Base-by-base conservation (phyloP, 106 monocot species). In the Apostasia ramifera region DNA sequence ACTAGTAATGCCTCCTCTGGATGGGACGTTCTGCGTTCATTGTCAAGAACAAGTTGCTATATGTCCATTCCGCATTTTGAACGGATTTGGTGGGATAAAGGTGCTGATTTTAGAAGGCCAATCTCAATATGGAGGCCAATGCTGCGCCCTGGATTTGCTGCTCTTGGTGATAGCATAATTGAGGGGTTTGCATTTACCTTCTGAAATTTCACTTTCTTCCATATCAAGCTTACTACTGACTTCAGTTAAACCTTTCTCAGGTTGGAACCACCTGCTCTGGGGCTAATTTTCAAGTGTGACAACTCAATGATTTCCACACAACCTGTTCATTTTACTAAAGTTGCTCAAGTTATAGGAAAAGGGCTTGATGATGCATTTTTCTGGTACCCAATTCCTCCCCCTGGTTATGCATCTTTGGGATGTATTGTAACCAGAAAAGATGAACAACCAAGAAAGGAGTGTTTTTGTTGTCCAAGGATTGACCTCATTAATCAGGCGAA, bases 31-130 rank as follows among this genome's bases (percentile, higher is more conserved):
- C 12, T 90, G 12, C 77, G 87, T 72, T 81, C 92, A 73, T 57
- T 84, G 58, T 89, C 92, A n/a, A 82, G 67, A 74, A 71, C 84
- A 70, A 74, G 67, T 51, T 89, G 70, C 52, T 89, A 79, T 71
- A 74, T 87, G 52, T 83, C 89, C 9, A 92, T 87, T 26, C 97
- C 97, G 53, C 92, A 97, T 71, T 97, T 97, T 92, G 92, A 97
- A 74, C 84, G 85, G 74, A 89, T 97, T 53, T 97, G 97, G 97
- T 92, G 89, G 92, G 92, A 97, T 64, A 97, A 79, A 80, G 84
- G 86, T 63, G 79, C 67, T 76, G 97, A 97, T 73, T 39, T 75
- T 43, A 78, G 84, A 75, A 81, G 61, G 53, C 77, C 92, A 67
- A 75, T 92, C 72, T 97, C 97, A 65, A 80, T 97, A 60, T 97